A percentile compares a stretch with the other conserved stretches of the same genome.
Conservation (phyloP, 2,329 filamentous ascomycete genomes). For the Claviceps capensis region DNA sequence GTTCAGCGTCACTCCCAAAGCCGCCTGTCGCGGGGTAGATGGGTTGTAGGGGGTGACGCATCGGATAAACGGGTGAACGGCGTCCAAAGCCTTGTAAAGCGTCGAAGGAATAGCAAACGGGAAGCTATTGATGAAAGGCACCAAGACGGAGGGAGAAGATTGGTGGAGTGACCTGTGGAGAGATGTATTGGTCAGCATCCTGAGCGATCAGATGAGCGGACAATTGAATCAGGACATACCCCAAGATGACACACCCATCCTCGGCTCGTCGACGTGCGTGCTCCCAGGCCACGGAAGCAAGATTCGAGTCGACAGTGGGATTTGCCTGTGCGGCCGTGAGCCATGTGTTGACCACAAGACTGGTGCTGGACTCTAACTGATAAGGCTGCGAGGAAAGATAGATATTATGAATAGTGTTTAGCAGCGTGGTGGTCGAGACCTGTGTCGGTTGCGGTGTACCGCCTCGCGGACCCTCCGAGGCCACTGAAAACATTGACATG, state of each 20-base stretch:
- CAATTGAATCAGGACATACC: constrained; percentile 38
- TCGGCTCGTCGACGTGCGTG: constrained; percentile 89
- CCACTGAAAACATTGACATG: constrained; percentile 57
- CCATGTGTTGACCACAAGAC: constrained; percentile 92
- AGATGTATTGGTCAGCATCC: constrained; percentile 7
- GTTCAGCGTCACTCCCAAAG: constrained; percentile 68
- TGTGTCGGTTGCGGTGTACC: constrained; percentile 58
- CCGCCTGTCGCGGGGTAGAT: constrained; percentile 66
- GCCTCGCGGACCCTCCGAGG: constrained; percentile 47
- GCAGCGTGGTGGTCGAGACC: constrained; percentile 81
- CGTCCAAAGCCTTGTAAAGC: constrained; percentile 66
- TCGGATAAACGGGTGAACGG: constrained; percentile 72
- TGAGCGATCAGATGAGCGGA: neutral
- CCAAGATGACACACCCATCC: constrained; percentile 83
- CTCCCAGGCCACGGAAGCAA: constrained; percentile 83
- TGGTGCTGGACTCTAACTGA: constrained; percentile 76
- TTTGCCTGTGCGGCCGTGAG: constrained; percentile 62
- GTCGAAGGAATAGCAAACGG: constrained; percentile 65
- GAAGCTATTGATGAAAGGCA: constrained; percentile 67
- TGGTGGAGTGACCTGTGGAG: constrained; percentile 64
- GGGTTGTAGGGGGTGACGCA: constrained; percentile 83
- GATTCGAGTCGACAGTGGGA: constrained; percentile 61
- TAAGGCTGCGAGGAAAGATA: constrained; percentile 77
- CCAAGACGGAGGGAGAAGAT: constrained; percentile 72
- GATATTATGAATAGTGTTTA: constrained; percentile 83